Evolutionary conservation across 257 asterid genomes (phyloP).

Genomic region (Lavandula angustifolia): DNA sequence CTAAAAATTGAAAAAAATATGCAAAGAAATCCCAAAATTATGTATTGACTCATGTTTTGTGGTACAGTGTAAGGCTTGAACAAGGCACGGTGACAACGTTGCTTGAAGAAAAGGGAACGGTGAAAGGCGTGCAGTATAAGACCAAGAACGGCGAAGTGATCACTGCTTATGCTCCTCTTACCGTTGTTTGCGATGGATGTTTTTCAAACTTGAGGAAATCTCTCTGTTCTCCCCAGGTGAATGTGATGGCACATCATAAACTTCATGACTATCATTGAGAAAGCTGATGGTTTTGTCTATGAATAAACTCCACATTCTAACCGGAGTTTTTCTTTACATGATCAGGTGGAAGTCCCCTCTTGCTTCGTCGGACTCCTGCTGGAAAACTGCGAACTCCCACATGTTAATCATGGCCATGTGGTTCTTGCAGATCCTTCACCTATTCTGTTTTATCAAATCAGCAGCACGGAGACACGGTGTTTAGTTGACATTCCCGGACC

Average conservation of each 20-base stretch:
- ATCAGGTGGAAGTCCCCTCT: conserved; percentile 60
- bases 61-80: conserved; percentile 62
- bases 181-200: conserved; percentile 84
- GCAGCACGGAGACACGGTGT: conserved; percentile 67
- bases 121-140: conserved; percentile 78
- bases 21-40: background rate
- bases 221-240: conserved; percentile 76
- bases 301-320: background rate
- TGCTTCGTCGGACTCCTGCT: conserved; percentile 55
- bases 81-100: conserved; percentile 81
- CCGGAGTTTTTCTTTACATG: conserved; percentile 2
- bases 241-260: background rate
- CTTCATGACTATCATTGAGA: background rate
- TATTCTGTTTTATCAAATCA: conserved; percentile 57
- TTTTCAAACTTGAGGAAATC: conserved; percentile 79
- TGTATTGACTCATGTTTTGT: conserved; percentile 23
- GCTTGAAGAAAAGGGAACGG: conserved; percentile 63
- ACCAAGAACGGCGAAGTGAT: conserved; percentile 60
- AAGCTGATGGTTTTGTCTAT: background rate
- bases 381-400: conserved; percentile 58
- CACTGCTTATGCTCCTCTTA: conserved; percentile 67
- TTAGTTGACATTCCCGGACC: conserved; percentile 63
- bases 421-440: conserved; percentile 63
- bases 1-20: background rate
- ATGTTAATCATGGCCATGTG: conserved; percentile 59